phyloP scores from a whole-genome alignment of 192 early-diverging fungal genomes.

The Coemansia sp. region DNA sequence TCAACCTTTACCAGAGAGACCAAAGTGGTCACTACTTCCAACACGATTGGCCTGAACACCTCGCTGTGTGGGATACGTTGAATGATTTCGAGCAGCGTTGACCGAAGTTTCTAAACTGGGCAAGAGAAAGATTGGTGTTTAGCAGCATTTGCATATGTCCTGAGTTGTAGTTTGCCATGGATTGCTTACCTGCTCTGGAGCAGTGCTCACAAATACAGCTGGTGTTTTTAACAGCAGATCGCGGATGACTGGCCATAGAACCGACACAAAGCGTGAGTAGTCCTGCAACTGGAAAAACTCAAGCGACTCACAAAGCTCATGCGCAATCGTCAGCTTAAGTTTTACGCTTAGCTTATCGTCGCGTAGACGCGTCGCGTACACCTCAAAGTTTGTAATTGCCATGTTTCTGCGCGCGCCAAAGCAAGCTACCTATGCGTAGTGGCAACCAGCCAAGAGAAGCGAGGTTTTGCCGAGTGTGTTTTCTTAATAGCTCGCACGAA shows the following conservation, averaged over 20 bases:
- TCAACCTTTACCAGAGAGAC: conserved; percentile 81
- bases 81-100: conserved; percentile 85
- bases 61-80: conserved; percentile 91
- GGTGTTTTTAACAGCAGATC: conserved; percentile 69
- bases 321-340: conserved; percentile 77
- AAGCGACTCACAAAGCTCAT: conserved; percentile 85
- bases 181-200: conserved; percentile 63
- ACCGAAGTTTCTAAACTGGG: conserved; percentile 72
- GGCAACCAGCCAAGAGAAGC: not conserved
- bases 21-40: conserved; percentile 70
- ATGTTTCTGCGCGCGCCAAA: conserved; percentile 7
- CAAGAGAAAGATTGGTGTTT: not conserved
- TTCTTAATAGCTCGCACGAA: not conserved
- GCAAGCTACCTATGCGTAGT: not conserved
- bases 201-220: conserved; percentile 70
- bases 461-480: not conserved
- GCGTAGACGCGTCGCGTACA: conserved; percentile 55
- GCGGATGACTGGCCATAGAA: conserved; percentile 80
- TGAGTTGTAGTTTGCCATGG: not conserved
- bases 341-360: conserved; percentile 54
- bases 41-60: conserved; percentile 68
- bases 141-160: not conserved
- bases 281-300: conserved; percentile 87
- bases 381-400: conserved; percentile 55
- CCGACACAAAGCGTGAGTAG: conserved; percentile 71